Conservation (phyloP, 169 alveolate genomes). For the Plasmodium sp. region DNA sequence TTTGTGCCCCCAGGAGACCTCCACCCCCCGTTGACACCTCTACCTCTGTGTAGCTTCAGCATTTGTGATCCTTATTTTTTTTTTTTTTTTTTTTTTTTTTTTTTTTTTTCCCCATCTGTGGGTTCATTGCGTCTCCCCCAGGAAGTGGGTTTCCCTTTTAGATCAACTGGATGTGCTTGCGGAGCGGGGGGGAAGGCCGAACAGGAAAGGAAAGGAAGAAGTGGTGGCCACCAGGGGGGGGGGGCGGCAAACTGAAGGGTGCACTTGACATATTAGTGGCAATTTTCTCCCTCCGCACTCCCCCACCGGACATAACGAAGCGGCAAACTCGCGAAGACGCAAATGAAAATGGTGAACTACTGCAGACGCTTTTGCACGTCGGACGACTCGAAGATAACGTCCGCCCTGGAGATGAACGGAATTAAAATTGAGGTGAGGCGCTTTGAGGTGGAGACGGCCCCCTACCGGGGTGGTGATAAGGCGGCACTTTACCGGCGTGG, state of each 20-base stretch:
- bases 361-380: slow-evolving; percentile 27
- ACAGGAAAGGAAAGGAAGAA: background rate
- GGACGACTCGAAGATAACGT: background rate
- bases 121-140: too few relatives aligned
- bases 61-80: background rate
- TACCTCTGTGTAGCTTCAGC: background rate
- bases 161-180: background rate
- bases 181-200: background rate
- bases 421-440: slow-evolving; percentile 20
- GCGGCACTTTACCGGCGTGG: too few relatives aligned
- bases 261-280: background rate
- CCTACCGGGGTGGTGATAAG: too few relatives aligned
- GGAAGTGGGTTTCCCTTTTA: background rate
- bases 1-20: background rate
- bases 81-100: background rate
- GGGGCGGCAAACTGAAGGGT: background rate
- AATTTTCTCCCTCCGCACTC: background rate
- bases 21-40: background rate
- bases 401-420: slow-evolving; percentile 24
- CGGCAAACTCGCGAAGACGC: background rate
- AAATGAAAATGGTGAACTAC: background rate
- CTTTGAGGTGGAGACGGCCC: background rate
- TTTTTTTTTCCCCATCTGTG: too few relatives aligned
- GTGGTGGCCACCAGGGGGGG: background rate
- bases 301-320: background rate